Percentiles rank a stretch among this genome's conserved stretches.
phyloP scores from a whole-genome alignment of 176 grass and related monocot species.

The Oryza nivara region DNA sequence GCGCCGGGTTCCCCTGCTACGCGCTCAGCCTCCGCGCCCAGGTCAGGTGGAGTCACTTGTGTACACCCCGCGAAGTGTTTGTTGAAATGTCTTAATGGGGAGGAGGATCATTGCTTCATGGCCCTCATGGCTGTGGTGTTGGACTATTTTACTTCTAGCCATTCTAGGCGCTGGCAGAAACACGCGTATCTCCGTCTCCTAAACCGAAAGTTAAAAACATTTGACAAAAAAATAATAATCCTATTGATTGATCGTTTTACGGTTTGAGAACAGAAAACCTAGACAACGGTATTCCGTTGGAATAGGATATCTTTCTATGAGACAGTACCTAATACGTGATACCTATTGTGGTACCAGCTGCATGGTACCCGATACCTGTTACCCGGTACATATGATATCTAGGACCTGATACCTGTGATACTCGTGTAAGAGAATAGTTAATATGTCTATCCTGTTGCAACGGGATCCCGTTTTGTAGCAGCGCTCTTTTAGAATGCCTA shows the following conservation, averaged over 20 bases:
- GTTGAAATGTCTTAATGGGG: neutral
- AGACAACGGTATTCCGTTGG: too few relatives aligned
- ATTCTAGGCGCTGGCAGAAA: neutral
- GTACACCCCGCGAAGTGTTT: neutral
- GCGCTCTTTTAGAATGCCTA: neutral
- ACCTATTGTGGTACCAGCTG: too few relatives aligned
- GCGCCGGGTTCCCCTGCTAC: slow-evolving; percentile 77
- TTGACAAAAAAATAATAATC: neutral
- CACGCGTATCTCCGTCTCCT: neutral
- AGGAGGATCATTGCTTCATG: neutral
- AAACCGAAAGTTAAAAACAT: neutral
- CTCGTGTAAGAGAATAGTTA: too few relatives aligned
- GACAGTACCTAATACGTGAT: too few relatives aligned
- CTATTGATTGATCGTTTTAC: neutral
- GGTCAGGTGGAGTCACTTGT: slow-evolving; percentile 59
- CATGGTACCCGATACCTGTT: too few relatives aligned
- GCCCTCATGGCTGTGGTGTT: neutral
- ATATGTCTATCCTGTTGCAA: too few relatives aligned
- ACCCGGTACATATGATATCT: too few relatives aligned
- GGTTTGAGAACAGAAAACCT: too few relatives aligned
- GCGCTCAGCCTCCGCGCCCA: slow-evolving; percentile 87
- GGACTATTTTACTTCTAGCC: neutral
- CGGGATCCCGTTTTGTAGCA: too few relatives aligned
- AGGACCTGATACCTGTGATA: too few relatives aligned
- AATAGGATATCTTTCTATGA: too few relatives aligned